Percentiles rank a stretch among this genome's conserved stretches.
Conservation (phyloP, 192 early-diverging fungal genomes). For the Gigaspora rosea region DNA sequence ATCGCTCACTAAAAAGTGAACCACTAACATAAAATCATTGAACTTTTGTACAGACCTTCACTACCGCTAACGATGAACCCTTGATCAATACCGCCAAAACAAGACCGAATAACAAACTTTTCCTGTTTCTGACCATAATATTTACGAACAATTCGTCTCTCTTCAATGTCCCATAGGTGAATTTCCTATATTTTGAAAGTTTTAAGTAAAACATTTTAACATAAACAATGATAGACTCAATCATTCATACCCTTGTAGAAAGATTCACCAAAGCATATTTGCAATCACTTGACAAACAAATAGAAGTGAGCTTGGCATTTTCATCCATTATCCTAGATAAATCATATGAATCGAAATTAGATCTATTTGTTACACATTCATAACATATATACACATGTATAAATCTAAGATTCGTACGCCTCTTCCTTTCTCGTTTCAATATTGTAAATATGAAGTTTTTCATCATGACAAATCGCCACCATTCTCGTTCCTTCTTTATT, state of each 20-base stretch:
- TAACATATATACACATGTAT: background rate
- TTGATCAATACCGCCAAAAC: constrained; percentile 85
- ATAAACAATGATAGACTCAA: background rate
- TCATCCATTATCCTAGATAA: constrained; percentile 41
- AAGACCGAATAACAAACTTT: constrained; percentile 85
- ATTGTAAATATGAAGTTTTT: constrained; percentile 44
- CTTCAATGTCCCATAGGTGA: constrained; percentile 85
- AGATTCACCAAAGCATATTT: constrained; percentile 57
- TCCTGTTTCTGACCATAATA: constrained; percentile 86
- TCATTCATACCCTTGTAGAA: constrained; percentile 41
- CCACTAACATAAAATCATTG: background rate
- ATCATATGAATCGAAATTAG: background rate
- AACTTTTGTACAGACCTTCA: constrained; percentile 60
- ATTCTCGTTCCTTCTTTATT: constrained; percentile 59
- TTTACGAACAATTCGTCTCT: constrained; percentile 67
- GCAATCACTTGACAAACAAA: constrained; percentile 48
- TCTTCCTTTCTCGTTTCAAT: constrained; percentile 27
- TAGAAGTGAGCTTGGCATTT: constrained; percentile 40
- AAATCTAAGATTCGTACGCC: constrained; percentile 12
- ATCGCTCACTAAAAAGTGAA: background rate
- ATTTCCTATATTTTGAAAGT: constrained; percentile 62
- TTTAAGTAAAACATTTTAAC: background rate
- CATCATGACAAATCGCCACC: constrained; percentile 64
- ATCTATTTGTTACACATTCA: background rate
- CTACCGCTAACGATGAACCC: constrained; percentile 90